phyloP scores from a whole-genome alignment of 805 yeast species.

The Schwanniomyces pseudopolymorphus region DNA sequence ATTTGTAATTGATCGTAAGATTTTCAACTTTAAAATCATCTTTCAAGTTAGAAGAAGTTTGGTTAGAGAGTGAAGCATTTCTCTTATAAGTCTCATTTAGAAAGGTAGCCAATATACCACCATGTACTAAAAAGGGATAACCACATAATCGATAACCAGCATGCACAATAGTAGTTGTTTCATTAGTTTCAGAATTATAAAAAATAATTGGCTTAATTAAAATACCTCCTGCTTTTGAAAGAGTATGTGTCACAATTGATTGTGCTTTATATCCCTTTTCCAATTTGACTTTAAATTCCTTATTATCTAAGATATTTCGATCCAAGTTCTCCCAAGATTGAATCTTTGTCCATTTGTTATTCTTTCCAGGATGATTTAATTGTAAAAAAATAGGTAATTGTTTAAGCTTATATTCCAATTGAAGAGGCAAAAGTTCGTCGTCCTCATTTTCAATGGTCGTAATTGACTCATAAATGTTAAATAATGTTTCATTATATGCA shows the following conservation, averaged over 20 bases:
- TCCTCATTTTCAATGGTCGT: slow-evolving; percentile 19
- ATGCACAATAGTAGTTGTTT: slow-evolving; percentile 68
- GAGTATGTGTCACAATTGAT: slow-evolving; percentile 39
- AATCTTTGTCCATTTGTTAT: slow-evolving; percentile 45
- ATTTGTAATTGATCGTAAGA: slow-evolving; percentile 53
- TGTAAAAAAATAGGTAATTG: slow-evolving; percentile 52
- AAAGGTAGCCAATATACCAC: slow-evolving; percentile 81
- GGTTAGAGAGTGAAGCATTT: slow-evolving; percentile 41
- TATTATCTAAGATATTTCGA: slow-evolving; percentile 32
- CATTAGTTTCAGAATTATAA: slow-evolving; percentile 52
- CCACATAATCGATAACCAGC: slow-evolving; percentile 80
- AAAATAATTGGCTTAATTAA: slow-evolving; percentile 72
- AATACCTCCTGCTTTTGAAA: slow-evolving; percentile 76
- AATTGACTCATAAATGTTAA: slow-evolving; percentile 22
- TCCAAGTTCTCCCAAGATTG: slow-evolving; percentile 46
- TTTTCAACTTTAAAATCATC: slow-evolving; percentile 50
- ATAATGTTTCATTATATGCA: slow-evolving; percentile 26
- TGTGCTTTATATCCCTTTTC: slow-evolving; percentile 17
- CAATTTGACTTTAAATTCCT: slow-evolving; percentile 9
- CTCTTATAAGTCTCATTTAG: slow-evolving; percentile 74
- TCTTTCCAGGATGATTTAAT: slow-evolving; percentile 44
- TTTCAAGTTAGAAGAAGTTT: slow-evolving; percentile 33
- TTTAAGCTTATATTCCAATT: slow-evolving; percentile 49
- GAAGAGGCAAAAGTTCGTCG: slow-evolving; percentile 27
- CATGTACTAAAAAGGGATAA: slow-evolving; percentile 84